These are phyloP conservation scores for Calophaca sinica DNA, from an alignment of 306 rosid species.

Conservation along the genomic window DNA sequence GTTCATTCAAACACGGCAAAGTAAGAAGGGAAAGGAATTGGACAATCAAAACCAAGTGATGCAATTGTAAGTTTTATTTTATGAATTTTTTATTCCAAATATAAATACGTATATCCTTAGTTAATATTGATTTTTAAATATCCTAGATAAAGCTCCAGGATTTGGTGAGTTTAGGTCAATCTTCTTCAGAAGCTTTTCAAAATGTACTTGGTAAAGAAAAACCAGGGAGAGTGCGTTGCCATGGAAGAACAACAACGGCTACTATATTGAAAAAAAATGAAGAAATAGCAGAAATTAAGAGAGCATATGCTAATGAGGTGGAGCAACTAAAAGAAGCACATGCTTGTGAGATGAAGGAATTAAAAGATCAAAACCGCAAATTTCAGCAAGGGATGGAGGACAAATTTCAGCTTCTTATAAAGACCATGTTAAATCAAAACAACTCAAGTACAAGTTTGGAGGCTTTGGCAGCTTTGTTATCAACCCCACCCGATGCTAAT, in stretches of 20 bases:
- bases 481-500: not conserved
- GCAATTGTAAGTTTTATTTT: not conserved
- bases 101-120: not conserved
- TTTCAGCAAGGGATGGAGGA: not conserved
- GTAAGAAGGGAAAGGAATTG: not conserved
- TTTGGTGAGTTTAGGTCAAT: not conserved
- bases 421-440: not conserved
- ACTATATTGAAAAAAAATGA: too few species aligned
- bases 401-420: not conserved
- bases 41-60: not conserved
- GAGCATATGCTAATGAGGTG: too few species aligned
- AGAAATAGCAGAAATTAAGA: not conserved
- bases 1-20: slow-evolving; percentile 17
- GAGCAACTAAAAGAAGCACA: not conserved
- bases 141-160: slow-evolving; percentile 21
- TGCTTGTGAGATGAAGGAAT: not conserved
- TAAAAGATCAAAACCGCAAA: not conserved
- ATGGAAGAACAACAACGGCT: not conserved
- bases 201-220: not conserved
- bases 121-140: not conserved
- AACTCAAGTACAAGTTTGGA: not conserved
- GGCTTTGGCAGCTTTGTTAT: not conserved
- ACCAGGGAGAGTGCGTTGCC: not conserved
- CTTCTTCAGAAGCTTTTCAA: not conserved
- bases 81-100: not conserved